phyloP scores from a whole-genome alignment of 139 green algal species.

The Chlamydomonas schloesseri region DNA sequence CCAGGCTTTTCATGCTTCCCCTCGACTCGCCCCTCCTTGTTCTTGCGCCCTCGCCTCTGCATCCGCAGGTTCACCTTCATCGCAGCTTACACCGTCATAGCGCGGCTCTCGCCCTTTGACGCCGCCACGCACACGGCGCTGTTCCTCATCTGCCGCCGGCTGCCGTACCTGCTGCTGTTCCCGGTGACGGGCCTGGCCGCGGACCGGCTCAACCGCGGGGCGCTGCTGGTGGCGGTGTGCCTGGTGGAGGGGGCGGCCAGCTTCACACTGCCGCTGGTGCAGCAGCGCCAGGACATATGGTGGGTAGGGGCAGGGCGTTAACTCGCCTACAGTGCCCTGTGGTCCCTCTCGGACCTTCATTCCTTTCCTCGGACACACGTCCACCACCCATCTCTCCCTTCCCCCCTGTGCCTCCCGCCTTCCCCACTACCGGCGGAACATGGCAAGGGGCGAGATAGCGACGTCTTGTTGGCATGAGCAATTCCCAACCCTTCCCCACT shows the following conservation, averaged over 20 bases:
- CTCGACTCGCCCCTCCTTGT: no score
- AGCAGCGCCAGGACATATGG: neutral
- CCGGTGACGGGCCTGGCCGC: conserved; percentile 27
- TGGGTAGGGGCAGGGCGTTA: no score
- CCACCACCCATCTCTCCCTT: neutral
- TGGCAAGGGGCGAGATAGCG: no score
- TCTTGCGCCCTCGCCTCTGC: no score
- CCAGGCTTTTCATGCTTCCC: no score
- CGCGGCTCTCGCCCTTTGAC: neutral
- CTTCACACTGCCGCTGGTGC: conserved; percentile 32
- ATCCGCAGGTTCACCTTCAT: conserved; percentile 41
- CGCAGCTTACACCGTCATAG: conserved; percentile 1
- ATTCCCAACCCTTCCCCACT: no score
- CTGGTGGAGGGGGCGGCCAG: conserved; percentile 18
- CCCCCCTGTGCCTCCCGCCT: no score
- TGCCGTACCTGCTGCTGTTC: conserved; percentile 38
- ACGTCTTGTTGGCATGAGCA: no score
- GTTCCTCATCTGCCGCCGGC: conserved; percentile 36
- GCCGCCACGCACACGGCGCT: conserved; percentile 18
- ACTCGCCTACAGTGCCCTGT: no score
- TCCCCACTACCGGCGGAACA: no score
- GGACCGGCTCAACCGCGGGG: conserved; percentile 19
- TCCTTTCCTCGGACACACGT: no score
- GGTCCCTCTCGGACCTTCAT: no score
- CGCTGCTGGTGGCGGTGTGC: neutral